Conservation (phyloP, 805 yeast species). For the Cyberlindnera saturnus region DNA sequence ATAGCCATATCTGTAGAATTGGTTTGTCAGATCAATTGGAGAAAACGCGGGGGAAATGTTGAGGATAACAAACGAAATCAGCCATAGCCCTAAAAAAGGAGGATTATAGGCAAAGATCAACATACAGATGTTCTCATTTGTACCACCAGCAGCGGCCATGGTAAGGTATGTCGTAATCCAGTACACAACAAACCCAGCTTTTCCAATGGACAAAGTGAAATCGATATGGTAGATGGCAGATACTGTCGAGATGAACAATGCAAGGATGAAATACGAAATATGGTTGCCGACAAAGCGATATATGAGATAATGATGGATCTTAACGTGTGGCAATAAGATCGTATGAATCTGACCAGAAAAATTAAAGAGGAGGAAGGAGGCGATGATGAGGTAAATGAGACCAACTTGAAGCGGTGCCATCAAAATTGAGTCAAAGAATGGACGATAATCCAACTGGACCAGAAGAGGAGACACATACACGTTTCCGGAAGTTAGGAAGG, state of each 20-base stretch:
- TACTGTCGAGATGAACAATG: conserved; percentile 53
- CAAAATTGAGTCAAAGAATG: conserved; percentile 42
- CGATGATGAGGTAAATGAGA: conserved; percentile 59
- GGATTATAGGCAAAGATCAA: conserved; percentile 49
- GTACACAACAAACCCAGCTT: conserved; percentile 63
- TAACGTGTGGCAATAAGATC: conserved; percentile 39
- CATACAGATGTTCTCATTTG: conserved; percentile 61
- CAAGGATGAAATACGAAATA: conserved; percentile 46
- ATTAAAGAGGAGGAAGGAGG: conserved; percentile 65
- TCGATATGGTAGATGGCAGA: conserved; percentile 65
- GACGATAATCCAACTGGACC: conserved; percentile 49
- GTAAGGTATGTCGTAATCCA: conserved; percentile 67
- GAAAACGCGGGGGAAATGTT: conserved; percentile 67
- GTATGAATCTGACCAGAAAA: conserved; percentile 52
- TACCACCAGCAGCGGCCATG: conserved; percentile 73
- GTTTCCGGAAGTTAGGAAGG: too few relatives aligned
- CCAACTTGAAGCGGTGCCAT: conserved; percentile 73
- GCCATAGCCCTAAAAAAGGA: conserved; percentile 65
- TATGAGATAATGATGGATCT: conserved; percentile 38
- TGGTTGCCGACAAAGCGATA: conserved; percentile 49
- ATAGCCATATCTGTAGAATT: conserved; percentile 57
- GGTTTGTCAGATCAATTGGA: conserved; percentile 52
- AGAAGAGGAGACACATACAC: too few relatives aligned
- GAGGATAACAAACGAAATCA: conserved; percentile 60
- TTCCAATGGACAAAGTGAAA: conserved; percentile 52